phyloP scores from a whole-genome alignment of 2,329 filamentous ascomycete species.

The Zopfia rhizophila region DNA sequence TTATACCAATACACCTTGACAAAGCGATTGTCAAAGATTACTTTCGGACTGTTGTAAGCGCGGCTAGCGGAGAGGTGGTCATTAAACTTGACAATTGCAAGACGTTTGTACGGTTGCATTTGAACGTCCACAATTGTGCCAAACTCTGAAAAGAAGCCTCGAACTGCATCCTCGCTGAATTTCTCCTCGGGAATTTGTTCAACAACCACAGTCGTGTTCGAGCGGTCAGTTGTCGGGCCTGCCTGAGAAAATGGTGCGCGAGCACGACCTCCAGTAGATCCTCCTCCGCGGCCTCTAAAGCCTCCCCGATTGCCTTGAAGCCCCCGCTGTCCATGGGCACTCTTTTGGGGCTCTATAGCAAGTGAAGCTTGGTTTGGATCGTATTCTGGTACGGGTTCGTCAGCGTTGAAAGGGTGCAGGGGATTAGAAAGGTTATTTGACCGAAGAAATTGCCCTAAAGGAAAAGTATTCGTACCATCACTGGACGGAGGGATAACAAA shows the following conservation, averaged over 20 bases:
- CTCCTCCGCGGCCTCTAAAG: constrained; percentile 53
- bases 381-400: constrained; percentile 59
- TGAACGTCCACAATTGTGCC: constrained; percentile 72
- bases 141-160: constrained; percentile 77
- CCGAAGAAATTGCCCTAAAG: constrained; percentile 30
- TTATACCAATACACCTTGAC: constrained; percentile 86
- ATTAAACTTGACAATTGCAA: constrained; percentile 77
- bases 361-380: constrained; percentile 66
- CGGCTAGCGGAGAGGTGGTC: constrained; percentile 73
- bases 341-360: constrained; percentile 36
- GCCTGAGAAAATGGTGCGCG: constrained; percentile 71
- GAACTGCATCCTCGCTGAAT: constrained; percentile 72
- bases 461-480: constrained; percentile 23
- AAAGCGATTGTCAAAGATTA: constrained; percentile 85
- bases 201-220: constrained; percentile 76
- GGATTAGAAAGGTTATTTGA: neutral
- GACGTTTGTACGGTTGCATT: constrained; percentile 72
- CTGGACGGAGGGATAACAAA: constrained; percentile 49
- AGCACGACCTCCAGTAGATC: constrained; percentile 32
- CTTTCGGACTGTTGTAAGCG: constrained; percentile 80
- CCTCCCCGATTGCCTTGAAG: constrained; percentile 39
- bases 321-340: constrained; percentile 33
- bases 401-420: constrained; percentile 13
- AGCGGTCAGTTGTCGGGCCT: constrained; percentile 70
- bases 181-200: constrained; percentile 80